These are phyloP conservation scores for Dendrobium nobile DNA, from an alignment of 106 monocot genomes.

Conservation along the genomic window DNA sequence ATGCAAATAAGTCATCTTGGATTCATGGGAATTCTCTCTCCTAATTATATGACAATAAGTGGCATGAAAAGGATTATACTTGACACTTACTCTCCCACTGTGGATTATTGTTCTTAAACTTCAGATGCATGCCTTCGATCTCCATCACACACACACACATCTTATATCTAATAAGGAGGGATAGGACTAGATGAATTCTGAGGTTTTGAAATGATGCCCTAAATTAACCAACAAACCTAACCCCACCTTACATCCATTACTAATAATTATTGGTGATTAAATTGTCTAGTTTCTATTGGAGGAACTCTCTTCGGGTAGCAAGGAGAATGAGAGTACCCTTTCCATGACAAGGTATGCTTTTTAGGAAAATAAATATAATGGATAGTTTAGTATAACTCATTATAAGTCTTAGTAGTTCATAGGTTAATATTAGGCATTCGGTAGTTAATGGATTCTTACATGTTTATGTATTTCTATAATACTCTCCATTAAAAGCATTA, in stretches of 20 bases:
- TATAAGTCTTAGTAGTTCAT: too few relatives aligned
- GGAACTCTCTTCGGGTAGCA: background rate
- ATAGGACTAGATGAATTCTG: background rate
- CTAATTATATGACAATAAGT: too few relatives aligned
- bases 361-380: background rate
- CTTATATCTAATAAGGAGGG: background rate
- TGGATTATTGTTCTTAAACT: background rate
- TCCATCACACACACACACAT: background rate
- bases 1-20: background rate
- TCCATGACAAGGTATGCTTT: background rate
- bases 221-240: slow-evolving; percentile 3
- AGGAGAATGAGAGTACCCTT: background rate
- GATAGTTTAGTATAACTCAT: too few relatives aligned
- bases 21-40: background rate
- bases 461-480: too few relatives aligned
- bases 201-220: background rate
- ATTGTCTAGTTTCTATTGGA: background rate
- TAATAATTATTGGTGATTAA: too few relatives aligned
- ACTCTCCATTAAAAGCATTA: too few relatives aligned
- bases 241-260: background rate
- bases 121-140: background rate
- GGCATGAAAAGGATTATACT: too few relatives aligned
- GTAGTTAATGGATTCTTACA: too few relatives aligned
- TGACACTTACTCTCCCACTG: too few relatives aligned
- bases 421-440: too few relatives aligned